phyloP scores from a whole-genome alignment of 768 basidiomycete species.

The Peribolospora baueri region DNA sequence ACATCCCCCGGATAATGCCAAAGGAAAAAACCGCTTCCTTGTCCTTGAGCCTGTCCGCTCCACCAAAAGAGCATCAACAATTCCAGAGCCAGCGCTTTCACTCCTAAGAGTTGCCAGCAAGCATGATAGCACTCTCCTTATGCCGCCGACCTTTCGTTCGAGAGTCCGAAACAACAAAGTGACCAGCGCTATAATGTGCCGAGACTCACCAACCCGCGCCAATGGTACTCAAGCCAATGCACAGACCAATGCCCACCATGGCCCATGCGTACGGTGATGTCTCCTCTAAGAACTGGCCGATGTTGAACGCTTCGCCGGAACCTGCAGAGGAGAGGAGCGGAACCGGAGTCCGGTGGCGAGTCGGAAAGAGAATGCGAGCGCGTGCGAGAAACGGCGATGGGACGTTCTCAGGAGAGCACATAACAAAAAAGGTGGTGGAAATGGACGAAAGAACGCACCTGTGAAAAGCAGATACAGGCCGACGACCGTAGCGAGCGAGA shows the following conservation, averaged over 20 bases:
- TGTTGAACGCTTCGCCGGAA: conserved; percentile 35
- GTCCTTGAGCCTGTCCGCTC: too few species aligned
- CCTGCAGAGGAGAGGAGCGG: too few species aligned
- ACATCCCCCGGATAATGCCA: too few species aligned
- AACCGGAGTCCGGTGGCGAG: too few species aligned
- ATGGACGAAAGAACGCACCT: too few species aligned
- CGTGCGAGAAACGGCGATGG: too few species aligned
- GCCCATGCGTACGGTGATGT: conserved; percentile 86
- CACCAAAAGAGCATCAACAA: not conserved
- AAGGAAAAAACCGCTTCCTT: too few species aligned
- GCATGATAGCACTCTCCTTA: not conserved
- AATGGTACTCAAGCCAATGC: conserved; percentile 74
- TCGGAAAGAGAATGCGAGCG: too few species aligned
- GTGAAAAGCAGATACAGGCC: too few species aligned
- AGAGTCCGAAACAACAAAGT: not conserved
- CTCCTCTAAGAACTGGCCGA: conserved; percentile 80
- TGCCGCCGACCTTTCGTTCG: not conserved
- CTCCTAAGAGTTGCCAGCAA: not conserved
- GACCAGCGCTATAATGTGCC: not conserved
- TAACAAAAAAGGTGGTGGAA: too few species aligned
- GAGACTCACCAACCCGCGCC: conserved; percentile 75
- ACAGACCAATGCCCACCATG: conserved; percentile 66
- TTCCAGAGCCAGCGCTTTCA: not conserved
- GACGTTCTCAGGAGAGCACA: too few species aligned
- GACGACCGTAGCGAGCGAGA: too few species aligned